Conservation (phyloP, 2,329 filamentous ascomycete species). For the Neofusicoccum cordaticola region DNA sequence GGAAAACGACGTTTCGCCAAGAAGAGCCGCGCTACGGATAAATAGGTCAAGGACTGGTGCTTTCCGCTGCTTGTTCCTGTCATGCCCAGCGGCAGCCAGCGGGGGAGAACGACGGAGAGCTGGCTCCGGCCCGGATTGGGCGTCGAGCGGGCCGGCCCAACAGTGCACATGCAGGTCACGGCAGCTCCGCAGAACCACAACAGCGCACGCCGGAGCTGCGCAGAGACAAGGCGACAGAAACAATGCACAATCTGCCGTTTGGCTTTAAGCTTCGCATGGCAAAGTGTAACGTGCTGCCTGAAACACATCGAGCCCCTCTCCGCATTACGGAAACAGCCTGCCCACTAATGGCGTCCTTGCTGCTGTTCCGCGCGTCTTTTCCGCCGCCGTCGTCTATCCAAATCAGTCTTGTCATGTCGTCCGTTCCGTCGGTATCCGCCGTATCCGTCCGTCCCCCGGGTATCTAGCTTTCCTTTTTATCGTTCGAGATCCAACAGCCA, state of each 20-base stretch:
- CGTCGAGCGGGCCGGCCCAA: background rate
- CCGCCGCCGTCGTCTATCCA: background rate
- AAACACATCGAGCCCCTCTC: background rate
- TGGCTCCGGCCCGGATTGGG: background rate
- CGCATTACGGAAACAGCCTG: background rate
- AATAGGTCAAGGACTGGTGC: constrained; percentile 1
- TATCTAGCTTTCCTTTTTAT: constrained; percentile 4
- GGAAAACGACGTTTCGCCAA: background rate
- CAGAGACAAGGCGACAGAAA: too few relatives aligned
- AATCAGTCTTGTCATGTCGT: background rate
- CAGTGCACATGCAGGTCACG: background rate
- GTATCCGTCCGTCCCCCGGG: background rate
- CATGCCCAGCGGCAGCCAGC: background rate
- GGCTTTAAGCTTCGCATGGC: too few relatives aligned
- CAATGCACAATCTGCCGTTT: background rate
- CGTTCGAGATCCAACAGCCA: background rate
- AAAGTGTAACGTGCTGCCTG: background rate
- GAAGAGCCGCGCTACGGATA: constrained; percentile 13
- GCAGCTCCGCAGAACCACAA: too few relatives aligned
- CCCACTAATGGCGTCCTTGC: background rate
- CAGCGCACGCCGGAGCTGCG: too few relatives aligned
- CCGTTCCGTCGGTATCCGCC: background rate
- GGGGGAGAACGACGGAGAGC: constrained; percentile 6
- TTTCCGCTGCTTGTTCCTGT: constrained; percentile 10
- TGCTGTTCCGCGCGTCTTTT: background rate